Percentiles rank a stretch among this genome's conserved stretches.
Evolutionary conservation across 495 filamentous ascomycete genomes (phyloP).

Genomic region (Cudoniella acicularis): DNA sequence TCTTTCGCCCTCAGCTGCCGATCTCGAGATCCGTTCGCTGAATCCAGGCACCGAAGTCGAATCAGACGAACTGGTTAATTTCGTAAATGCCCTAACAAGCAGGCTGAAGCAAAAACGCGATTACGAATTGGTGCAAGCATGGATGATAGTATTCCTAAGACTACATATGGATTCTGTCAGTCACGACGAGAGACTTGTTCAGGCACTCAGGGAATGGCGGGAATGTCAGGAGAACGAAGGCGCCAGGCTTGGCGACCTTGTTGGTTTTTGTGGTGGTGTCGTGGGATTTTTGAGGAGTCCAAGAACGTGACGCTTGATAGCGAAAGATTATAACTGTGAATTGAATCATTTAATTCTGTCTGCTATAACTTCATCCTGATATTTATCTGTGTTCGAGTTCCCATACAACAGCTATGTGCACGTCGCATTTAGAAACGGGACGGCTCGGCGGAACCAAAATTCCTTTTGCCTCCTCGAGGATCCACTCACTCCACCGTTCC

Average conservation of each 20-base stretch:
- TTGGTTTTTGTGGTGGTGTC: constrained; percentile 84
- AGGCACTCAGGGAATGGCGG: constrained; percentile 60
- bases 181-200: constrained; percentile 36
- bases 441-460: too few species aligned
- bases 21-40: constrained; percentile 84
- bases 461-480: too few species aligned
- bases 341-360: too few species aligned
- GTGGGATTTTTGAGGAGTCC: constrained; percentile 80
- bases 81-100: constrained; percentile 70
- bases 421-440: too few species aligned
- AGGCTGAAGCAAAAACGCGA: constrained; percentile 64
- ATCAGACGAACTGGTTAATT: constrained; percentile 56
- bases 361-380: too few species aligned
- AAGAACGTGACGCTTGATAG: constrained; percentile 32
- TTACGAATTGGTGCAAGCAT: constrained; percentile 91
- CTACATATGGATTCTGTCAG: constrained; percentile 63
- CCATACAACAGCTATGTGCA: too few species aligned
- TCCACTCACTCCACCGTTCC: too few species aligned
- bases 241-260: constrained; percentile 66
- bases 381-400: too few species aligned
- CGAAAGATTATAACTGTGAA: background rate
- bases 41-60: constrained; percentile 42
- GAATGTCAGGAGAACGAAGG: constrained; percentile 62
- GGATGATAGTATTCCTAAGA: constrained; percentile 90
- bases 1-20: constrained; percentile 74